These are phyloP conservation scores for Venturiaceae sp. DNA, from an alignment of 2,329 filamentous ascomycete genomes.

Conservation along the genomic window DNA sequence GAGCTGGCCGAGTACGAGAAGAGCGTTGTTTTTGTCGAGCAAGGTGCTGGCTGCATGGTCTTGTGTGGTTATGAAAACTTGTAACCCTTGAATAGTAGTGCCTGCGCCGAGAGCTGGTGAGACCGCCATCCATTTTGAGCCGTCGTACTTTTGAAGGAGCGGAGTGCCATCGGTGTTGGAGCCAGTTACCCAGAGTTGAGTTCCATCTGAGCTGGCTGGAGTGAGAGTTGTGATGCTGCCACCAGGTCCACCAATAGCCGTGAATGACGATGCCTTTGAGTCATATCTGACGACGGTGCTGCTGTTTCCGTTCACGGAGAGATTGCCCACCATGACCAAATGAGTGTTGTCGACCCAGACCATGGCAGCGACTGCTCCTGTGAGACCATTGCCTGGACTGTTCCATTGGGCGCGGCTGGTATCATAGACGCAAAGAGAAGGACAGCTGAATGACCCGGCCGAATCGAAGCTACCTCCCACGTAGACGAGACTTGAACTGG, in stretches of 20 bases:
- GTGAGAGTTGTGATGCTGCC: slow-evolving; percentile 72
- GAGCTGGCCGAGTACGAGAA: slow-evolving; percentile 80
- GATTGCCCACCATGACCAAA: slow-evolving; percentile 68
- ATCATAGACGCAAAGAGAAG: slow-evolving; percentile 72
- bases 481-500: slow-evolving; percentile 64
- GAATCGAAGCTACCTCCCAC: slow-evolving; percentile 78
- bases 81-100: slow-evolving; percentile 67
- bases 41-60: slow-evolving; percentile 56
- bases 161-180: slow-evolving; percentile 55
- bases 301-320: slow-evolving; percentile 56
- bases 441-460: slow-evolving; percentile 75
- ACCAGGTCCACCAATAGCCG: slow-evolving; percentile 56
- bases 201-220: slow-evolving; percentile 60
- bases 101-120: slow-evolving; percentile 51
- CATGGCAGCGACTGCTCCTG: slow-evolving; percentile 61
- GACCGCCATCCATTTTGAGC: slow-evolving; percentile 59
- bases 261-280: slow-evolving; percentile 48
- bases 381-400: slow-evolving; percentile 62
- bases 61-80: slow-evolving; percentile 64
- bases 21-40: slow-evolving; percentile 56
- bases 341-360: slow-evolving; percentile 65
- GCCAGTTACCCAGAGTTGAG: slow-evolving; percentile 76
- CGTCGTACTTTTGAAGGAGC: slow-evolving; percentile 78
- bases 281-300: slow-evolving; percentile 67
- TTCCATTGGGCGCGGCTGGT: slow-evolving; percentile 66